Percentiles rank a stretch among this genome's conserved stretches.
phyloP scores from a whole-genome alignment of 2,329 filamentous ascomycete species.

The Fusarium sp. region DNA sequence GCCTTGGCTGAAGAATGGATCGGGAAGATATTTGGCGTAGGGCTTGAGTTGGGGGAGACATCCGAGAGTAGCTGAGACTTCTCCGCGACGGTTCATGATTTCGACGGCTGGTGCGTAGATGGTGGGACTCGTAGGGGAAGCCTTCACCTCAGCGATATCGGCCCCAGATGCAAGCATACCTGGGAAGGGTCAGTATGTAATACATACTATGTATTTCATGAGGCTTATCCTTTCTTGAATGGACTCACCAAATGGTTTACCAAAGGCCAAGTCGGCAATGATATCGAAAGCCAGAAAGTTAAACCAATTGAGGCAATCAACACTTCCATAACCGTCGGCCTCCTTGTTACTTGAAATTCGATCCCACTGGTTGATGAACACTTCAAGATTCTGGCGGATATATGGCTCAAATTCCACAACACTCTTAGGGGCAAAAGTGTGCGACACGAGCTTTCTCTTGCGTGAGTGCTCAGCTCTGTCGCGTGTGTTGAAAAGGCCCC shows the following conservation, averaged over 20 bases:
- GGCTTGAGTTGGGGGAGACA: constrained; percentile 80
- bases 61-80: constrained; percentile 85
- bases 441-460: constrained; percentile 89
- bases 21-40: constrained; percentile 83
- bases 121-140: constrained; percentile 69
- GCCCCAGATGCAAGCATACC: constrained; percentile 80
- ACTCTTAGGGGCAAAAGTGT: constrained; percentile 89
- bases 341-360: constrained; percentile 67
- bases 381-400: constrained; percentile 82
- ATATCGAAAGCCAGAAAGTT: constrained; percentile 67
- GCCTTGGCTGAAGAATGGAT: constrained; percentile 84
- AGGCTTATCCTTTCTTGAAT: rapidly evolving
- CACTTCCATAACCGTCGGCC: constrained; percentile 66
- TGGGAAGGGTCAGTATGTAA: background rate
- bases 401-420: constrained; percentile 90
- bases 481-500: constrained; percentile 90
- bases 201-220: rapidly evolving
- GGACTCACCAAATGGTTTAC: constrained; percentile 59
- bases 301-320: constrained; percentile 84
- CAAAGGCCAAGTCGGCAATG: constrained; percentile 64
- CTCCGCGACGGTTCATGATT: constrained; percentile 88
- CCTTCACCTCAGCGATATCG: constrained; percentile 80
- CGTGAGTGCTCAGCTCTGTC: constrained; percentile 84
- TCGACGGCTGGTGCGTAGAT: constrained; percentile 85
- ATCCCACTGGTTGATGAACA: constrained; percentile 83